A percentile compares a stretch with the other conserved stretches of the same genome.
Conservation (phyloP, 495 filamentous ascomycete species). For the Aspergillus steynii region DNA sequence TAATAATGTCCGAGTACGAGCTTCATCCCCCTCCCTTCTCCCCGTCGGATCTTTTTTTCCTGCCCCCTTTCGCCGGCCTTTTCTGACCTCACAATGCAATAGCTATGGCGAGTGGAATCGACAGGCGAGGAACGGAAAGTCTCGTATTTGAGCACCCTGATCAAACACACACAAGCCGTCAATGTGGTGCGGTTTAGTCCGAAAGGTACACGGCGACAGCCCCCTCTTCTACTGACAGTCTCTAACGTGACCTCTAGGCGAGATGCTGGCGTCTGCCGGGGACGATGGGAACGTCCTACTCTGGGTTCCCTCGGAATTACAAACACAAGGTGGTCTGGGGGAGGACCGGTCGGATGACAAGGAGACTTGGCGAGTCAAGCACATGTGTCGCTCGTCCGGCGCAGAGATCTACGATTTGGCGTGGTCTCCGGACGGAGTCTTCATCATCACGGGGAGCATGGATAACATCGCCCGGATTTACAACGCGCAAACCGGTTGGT, state of each 20-base stretch:
- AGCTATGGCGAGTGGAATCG: conserved; percentile 89
- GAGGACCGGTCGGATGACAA: conserved; percentile 89
- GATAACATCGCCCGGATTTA: conserved; percentile 98
- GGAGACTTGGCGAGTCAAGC: conserved; percentile 93
- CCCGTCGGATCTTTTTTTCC: conserved; percentile 11
- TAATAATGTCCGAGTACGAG: conserved; percentile 88
- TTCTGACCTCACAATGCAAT: conserved; percentile 37
- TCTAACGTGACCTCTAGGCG: conserved; percentile 58
- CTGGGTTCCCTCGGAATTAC: conserved; percentile 86
- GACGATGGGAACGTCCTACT: conserved; percentile 96
- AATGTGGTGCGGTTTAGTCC: conserved; percentile 97
- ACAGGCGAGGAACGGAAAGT: conserved; percentile 86
- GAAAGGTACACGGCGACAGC: conserved; percentile 56
- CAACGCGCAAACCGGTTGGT: conserved; percentile 86
- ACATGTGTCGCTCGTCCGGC: conserved; percentile 91
- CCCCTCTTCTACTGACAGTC: conserved; percentile 6
- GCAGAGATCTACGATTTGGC: conserved; percentile 97
- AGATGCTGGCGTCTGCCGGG: conserved; percentile 90
- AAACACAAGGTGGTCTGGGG: conserved; percentile 65
- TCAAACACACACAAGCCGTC: conserved; percentile 94
- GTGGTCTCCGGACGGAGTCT: conserved; percentile 94
- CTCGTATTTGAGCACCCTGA: conserved; percentile 84
- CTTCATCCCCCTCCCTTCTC: conserved; percentile 17
- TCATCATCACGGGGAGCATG: conserved; percentile 99
- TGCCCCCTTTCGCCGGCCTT: conserved; percentile 8